Evolutionary conservation across 2,329 filamentous ascomycete species (phyloP), one percentile per base, ranked within the genome.

Genomic region (Ceratocystis diversiconidia): DNA sequence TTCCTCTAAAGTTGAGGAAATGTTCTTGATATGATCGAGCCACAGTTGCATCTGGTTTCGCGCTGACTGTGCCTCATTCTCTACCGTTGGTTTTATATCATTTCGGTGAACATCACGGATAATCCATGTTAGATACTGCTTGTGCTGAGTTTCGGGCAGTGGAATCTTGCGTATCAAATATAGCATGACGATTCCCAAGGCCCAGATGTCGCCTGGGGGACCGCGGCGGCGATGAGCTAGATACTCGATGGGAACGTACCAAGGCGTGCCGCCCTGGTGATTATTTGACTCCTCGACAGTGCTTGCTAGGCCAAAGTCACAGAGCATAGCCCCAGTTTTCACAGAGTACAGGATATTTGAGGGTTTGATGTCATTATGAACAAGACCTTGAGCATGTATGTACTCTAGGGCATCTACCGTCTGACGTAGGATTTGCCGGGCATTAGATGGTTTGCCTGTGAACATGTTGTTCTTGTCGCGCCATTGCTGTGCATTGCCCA

Each of bases 361-460:
- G 1, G 82, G 82, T 72, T 85, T 85, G 73, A 85, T 82, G 71
- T 85, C 82, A 72, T 85, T 85, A 73, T 85, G 82, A 12, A 83
- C 79, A 25, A 81, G 74, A 64, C 76, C 75, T 65, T 78, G 77
- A 61, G 75, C 74, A 72, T 85, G 82, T 43, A 85, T 76, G 71
- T 84, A 84, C 71, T 79, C 75, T 55, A 85, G 73, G 1, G 81
- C 82, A 68, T 77, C 75, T 22, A 79, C 73, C 63, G 83, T 82
- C 70, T 84, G 81, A 32, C 75, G 76, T 36, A 85, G 70, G 61
- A 85, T 84, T 19, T 79, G 78, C 64, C 75, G 62, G 5, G 80
- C 81, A 66, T 85, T 82, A 4, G 73, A 71, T 5, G 77, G 76
- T 60, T 72, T 73, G 55, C 82, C 82, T 12, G 74, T 71, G 66